A percentile compares a stretch with the other conserved stretches of the same genome.
phyloP scores from a whole-genome alignment of 106 monocot species.

The Allium cepa region DNA sequence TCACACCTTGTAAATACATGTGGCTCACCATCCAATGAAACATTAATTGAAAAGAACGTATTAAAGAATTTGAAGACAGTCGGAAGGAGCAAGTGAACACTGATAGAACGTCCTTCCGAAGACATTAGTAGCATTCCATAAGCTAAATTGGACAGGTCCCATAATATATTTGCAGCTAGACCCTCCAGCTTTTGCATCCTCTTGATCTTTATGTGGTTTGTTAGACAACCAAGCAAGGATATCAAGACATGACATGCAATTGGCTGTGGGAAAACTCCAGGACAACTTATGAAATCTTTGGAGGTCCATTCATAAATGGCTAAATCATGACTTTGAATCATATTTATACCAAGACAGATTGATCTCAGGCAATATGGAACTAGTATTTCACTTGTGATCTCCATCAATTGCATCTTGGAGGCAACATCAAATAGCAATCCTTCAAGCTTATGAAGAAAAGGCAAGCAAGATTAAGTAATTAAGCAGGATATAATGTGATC shows the following conservation, averaged over 20 bases:
- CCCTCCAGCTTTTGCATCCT: conserved; percentile 6
- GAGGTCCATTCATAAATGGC: conserved; percentile 21
- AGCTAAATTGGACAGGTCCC: conserved; percentile 47
- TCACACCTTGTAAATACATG: conserved; percentile 39
- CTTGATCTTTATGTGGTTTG: conserved; percentile 3
- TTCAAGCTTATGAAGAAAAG: conserved; percentile 17
- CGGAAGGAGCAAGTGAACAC: conserved; percentile 51
- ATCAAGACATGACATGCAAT: conserved; percentile 36
- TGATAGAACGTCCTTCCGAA: conserved; percentile 33
- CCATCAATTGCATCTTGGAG: conserved; percentile 25
- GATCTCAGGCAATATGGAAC: conserved; percentile 66
- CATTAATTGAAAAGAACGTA: conserved; percentile 17
- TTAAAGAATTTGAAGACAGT: conserved; percentile 29
- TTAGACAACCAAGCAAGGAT: conserved; percentile 36
- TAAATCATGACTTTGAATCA: conserved; percentile 14
- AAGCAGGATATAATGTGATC: no score
- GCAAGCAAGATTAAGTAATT: neutral
- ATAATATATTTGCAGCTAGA: conserved; percentile 39
- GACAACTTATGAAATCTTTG: conserved; percentile 1
- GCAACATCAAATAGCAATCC: conserved; percentile 40
- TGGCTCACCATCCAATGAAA: conserved; percentile 17
- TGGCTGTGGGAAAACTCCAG: conserved; percentile 14
- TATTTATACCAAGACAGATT: conserved; percentile 20
- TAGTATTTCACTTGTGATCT: conserved; percentile 35
- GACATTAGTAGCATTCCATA: conserved; percentile 31